phyloP scores from a whole-genome alignment of 2,329 filamentous ascomycete species.

The Neoascochyta sp. region DNA sequence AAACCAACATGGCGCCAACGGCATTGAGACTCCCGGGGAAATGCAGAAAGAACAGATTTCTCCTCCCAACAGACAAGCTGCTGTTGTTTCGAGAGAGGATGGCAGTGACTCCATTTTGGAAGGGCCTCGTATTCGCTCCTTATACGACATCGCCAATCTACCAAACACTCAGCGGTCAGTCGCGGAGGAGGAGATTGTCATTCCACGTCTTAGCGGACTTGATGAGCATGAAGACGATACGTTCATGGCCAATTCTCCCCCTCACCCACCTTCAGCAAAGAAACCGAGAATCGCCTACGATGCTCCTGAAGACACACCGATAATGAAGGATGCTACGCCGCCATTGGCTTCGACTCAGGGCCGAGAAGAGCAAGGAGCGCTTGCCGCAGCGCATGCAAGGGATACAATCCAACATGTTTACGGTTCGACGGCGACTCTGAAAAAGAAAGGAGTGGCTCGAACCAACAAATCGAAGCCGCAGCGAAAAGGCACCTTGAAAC shows the following conservation, averaged over 20 bases:
- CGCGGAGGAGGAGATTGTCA: slow-evolving; percentile 31
- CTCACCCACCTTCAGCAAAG: slow-evolving; percentile 26
- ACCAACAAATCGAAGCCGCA: slow-evolving; percentile 13
- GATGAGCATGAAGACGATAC: slow-evolving; percentile 34
- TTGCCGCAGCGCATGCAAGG: slow-evolving; percentile 23
- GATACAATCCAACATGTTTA: slow-evolving; percentile 15
- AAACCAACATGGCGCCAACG: slow-evolving; percentile 22
- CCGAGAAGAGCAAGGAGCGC: slow-evolving; percentile 36
- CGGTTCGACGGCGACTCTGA: slow-evolving; percentile 20
- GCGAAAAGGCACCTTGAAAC: slow-evolving; percentile 26
- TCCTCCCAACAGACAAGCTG: no score
- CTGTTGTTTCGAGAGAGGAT: slow-evolving; percentile 15
- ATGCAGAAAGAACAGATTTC: no score
- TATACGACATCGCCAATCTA: slow-evolving; percentile 37
- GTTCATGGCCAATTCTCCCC: slow-evolving; percentile 21
- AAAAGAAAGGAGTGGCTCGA: slow-evolving; percentile 15
- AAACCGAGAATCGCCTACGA: slow-evolving; percentile 28
- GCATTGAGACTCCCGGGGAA: no score
- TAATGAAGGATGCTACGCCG: slow-evolving; percentile 16
- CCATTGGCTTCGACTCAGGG: slow-evolving; percentile 20
- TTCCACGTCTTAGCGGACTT: slow-evolving; percentile 32
- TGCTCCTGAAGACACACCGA: slow-evolving; percentile 16
- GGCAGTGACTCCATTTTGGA: slow-evolving; percentile 11
- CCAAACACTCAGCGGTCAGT: slow-evolving; percentile 32
- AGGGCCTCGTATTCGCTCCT: slow-evolving; percentile 19